Conservation (phyloP, 805 yeast species). For the Candida mattraensis region DNA sequence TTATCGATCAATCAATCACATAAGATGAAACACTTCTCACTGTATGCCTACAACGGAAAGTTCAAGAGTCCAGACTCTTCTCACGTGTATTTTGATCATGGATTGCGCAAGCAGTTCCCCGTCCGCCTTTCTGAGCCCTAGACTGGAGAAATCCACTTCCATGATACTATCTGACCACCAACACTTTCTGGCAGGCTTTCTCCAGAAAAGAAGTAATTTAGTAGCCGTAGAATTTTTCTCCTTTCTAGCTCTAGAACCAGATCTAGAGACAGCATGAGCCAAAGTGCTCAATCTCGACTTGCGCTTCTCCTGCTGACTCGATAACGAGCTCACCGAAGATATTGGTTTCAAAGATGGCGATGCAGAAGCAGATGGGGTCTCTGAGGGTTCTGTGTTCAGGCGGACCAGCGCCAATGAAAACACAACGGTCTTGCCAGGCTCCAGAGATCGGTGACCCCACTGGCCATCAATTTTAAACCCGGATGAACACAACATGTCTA, state of each 20-base stretch:
- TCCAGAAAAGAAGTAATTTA: conserved; percentile 88
- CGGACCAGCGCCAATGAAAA: conserved; percentile 77
- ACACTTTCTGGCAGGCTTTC: conserved; percentile 97
- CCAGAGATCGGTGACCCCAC: conserved; percentile 92
- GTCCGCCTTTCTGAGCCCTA: conserved; percentile 25
- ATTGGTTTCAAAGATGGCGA: conserved; percentile 36
- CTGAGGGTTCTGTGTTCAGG: conserved; percentile 35
- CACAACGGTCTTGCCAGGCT: conserved; percentile 84
- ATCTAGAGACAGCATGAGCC: conserved; percentile 56
- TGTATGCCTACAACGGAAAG: conserved; percentile 86
- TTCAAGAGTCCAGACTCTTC: conserved; percentile 97
- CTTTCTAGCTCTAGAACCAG: conserved; percentile 36
- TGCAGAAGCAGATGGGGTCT: conserved; percentile 16
- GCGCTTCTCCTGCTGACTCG: conserved; percentile 34
- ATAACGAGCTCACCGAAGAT: conserved; percentile 21
- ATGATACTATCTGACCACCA: conserved; percentile 86
- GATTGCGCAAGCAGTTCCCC: conserved; percentile 36
- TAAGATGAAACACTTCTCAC: conserved; percentile 20
- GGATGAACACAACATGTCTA: conserved; percentile 91
- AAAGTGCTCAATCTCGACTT: conserved; percentile 60
- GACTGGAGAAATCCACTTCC: conserved; percentile 39
- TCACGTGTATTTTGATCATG: conserved; percentile 70
- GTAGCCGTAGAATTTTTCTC: conserved; percentile 39
- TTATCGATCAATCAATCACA: not conserved
- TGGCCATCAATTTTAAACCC: conserved; percentile 66